phyloP scores from a whole-genome alignment of 768 basidiomycete species.

The Lactifluus hygrophoroides region DNA sequence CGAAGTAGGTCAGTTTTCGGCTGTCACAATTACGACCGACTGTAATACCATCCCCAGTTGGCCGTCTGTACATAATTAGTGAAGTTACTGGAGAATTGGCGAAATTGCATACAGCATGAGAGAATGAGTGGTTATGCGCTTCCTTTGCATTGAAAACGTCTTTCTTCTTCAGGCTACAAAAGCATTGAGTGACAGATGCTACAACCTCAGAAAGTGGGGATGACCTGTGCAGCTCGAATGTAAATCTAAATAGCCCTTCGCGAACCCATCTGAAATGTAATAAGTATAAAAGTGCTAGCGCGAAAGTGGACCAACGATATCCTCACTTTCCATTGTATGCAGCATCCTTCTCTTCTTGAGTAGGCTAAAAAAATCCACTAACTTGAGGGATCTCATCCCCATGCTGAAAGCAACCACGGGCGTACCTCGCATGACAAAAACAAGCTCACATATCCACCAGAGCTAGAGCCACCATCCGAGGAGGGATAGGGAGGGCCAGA shows the following conservation, averaged over 20 bases:
- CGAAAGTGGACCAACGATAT: neutral
- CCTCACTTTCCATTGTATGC: slow-evolving; percentile 51
- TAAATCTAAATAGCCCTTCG: slow-evolving; percentile 79
- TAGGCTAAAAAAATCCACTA: slow-evolving; percentile 56
- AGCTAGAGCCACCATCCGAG: slow-evolving; percentile 33
- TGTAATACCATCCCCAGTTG: slow-evolving; percentile 76
- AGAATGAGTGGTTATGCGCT: slow-evolving; percentile 76
- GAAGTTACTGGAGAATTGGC: too few relatives aligned
- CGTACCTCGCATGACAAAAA: slow-evolving; percentile 78
- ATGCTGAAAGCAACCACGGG: neutral
- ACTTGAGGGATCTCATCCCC: neutral
- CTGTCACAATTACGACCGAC: neutral
- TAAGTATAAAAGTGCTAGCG: neutral
- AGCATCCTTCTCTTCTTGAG: slow-evolving; percentile 62
- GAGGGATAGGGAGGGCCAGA: slow-evolving; percentile 40
- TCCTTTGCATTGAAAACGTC: slow-evolving; percentile 60
- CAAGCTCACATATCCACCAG: slow-evolving; percentile 55
- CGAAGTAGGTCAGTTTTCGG: neutral
- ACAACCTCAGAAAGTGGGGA: slow-evolving; percentile 7
- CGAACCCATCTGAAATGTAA: slow-evolving; percentile 59
- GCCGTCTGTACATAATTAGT: slow-evolving; percentile 43
- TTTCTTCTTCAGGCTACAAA: slow-evolving; percentile 38
- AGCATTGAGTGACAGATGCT: neutral
- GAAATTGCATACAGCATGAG: slow-evolving; percentile 44
- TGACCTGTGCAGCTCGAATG: slow-evolving; percentile 72